Conservation (phyloP, 2,329 filamentous ascomycete genomes). For the Paecilomyces sp. region DNA sequence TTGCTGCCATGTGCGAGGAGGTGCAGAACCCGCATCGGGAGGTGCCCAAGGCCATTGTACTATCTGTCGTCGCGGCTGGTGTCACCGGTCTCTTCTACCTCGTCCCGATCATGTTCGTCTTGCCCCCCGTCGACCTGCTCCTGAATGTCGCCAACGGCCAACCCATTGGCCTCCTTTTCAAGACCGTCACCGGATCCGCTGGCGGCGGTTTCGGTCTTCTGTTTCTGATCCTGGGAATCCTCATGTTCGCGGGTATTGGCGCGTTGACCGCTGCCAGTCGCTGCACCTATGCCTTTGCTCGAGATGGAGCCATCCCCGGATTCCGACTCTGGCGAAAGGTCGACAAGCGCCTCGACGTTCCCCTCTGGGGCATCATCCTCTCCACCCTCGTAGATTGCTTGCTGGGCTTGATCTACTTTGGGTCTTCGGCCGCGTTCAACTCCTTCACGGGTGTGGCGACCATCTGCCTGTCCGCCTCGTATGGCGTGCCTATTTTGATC, state of each 20-base stretch:
- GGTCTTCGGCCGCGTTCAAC: constrained; percentile 69
- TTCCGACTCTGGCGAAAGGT: constrained; percentile 61
- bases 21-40: constrained; percentile 62
- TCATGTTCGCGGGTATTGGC: constrained; percentile 69
- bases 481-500: constrained; percentile 68
- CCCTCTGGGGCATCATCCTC: constrained; percentile 61
- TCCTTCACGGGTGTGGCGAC: constrained; percentile 74
- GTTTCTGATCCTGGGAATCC: constrained; percentile 68
- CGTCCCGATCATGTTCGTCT: constrained; percentile 67
- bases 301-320: constrained; percentile 67
- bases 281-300: constrained; percentile 69
- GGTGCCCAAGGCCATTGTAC: constrained; percentile 64
- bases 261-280: constrained; percentile 67
- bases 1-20: constrained; percentile 66
- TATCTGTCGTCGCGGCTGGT: constrained; percentile 60
- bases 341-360: constrained; percentile 59
- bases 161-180: constrained; percentile 70
- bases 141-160: constrained; percentile 63
- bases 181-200: constrained; percentile 64
- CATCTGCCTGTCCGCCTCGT: constrained; percentile 68
- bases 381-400: constrained; percentile 63
- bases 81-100: constrained; percentile 61
- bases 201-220: constrained; percentile 68
- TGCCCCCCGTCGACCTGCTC: constrained; percentile 59
- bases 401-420: constrained; percentile 72